Evolutionary conservation across 352 stramenopile genomes (phyloP), one percentile per base, ranked within the genome.

Genomic region (Globisporangium heterothallicum): DNA sequence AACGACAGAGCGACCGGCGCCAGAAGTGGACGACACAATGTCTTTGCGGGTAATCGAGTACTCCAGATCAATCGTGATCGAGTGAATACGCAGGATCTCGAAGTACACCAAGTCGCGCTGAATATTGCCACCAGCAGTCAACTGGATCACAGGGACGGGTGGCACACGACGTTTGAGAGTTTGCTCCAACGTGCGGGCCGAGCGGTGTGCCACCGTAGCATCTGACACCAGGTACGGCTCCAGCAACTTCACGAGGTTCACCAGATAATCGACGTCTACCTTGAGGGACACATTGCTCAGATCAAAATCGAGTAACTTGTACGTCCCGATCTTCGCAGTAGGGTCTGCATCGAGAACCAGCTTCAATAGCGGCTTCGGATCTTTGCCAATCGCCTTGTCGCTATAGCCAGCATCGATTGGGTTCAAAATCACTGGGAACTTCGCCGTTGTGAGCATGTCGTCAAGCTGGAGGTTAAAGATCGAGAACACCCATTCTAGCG

Each of bases 1-100:
- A 9, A 94, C 69, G n/a, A 90, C 53, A 18, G 81, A 94, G 43
- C 85, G 78, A 5, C 81, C 72, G 32, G 60, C 68, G 30, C 71
- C 73, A 21, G 66, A 69, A 27, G 75, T 85, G 9, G 74, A 72
- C n/a, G 78, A 73, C 14, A 77, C 72, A 27, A 94, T 89, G 42
- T 92, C 84, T 44, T 88, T 90, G 25, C 81, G 77, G 8, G 83
- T 89, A 53, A 94, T 92, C 27, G 77, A 80, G 54, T 91, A 92
- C 57, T 94, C 81, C 30, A 94, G 53, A 45, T 92, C 78, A 27
- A 94, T 68, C 8, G 62, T 68, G 26, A 89, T 67, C 24, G 81
- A 74, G 34, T 80, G 77, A 44, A 94, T 85, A 18, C 78, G 74
- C 46, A 92, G 62, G 38, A 87, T 47, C 52, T 92, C 82, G 49